Base-by-base conservation (phyloP, 352 stramenopile genomes). In the Pythium inflatum region DNA sequence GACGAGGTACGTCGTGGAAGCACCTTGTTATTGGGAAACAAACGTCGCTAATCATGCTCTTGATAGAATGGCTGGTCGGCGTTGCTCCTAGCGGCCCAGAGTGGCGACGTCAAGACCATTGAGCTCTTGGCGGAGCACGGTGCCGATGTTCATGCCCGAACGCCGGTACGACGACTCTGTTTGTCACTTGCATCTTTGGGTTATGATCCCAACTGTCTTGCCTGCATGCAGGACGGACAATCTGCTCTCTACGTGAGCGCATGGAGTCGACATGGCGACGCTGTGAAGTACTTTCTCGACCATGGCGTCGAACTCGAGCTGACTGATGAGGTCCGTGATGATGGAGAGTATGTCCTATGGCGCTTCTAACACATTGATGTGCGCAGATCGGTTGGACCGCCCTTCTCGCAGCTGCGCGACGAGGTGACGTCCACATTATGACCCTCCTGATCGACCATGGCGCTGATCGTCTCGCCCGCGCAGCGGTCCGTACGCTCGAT, bases 261-360 rank as follows among this genome's bases (percentile, higher is more conserved):
- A 22, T 28, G 33, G 51, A 7, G 33, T 5, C 0, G 33, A 20
- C 16, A 11, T 12, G 5, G 24, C 7, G 51, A 59, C 16, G 51
- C 51, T 31, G 51, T 59, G 7, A 46, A 59, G 51, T 59, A 46
- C 22, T 46, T 59, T 2, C 7, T 59, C 3, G 51, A 59, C 3
- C 27, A 20, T 22, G 51, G 51, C 2, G 31, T 59, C 11, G 51
- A 25, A 4, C 3, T 59, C 22, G 51, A 59, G 14, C 9, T 13
- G 3, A 18, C 33, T 27, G 51, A 59, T 20, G 51, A 59, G 6
- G 51, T 59, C 18, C 51, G 51, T 31, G 30, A 13, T 46, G 36
- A 43, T 43, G 9, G 36, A 16, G 9, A 16, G 9, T 43, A 16
- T 43, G 9, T 43, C 36, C 16, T 43, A 16, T 16, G 9, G 36